Conservation (phyloP, 148 eudicot species). For the Rhododendron simsii region DNA sequence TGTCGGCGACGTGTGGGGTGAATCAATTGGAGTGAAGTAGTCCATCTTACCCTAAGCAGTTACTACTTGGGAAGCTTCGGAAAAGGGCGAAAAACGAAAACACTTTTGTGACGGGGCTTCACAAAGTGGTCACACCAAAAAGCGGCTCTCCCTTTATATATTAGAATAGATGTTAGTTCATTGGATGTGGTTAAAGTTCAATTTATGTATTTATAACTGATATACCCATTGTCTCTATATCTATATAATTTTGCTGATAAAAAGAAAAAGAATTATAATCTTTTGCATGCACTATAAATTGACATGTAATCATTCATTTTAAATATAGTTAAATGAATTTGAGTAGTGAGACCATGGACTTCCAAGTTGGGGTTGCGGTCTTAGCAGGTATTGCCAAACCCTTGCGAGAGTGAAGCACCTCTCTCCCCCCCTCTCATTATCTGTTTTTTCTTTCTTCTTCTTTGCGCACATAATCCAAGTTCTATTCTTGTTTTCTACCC, state of each 20-base stretch:
- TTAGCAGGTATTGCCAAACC: background rate
- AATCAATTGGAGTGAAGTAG: too few species aligned
- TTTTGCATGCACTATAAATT: background rate
- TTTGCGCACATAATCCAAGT: background rate
- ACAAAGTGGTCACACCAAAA: too few species aligned
- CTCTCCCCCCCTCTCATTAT: background rate
- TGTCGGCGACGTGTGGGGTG: too few species aligned
- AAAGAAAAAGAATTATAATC: too few species aligned
- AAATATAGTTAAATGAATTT: background rate
- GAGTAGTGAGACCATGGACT: background rate
- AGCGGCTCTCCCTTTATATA: too few species aligned
- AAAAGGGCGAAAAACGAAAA: too few species aligned
- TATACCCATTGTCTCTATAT: too few species aligned
- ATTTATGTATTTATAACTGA: background rate
- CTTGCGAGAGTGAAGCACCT: background rate
- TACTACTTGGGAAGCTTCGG: too few species aligned
- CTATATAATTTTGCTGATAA: too few species aligned
- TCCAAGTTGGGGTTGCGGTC: background rate
- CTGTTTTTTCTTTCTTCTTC: background rate
- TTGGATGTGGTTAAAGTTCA: background rate
- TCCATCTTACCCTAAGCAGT: too few species aligned
- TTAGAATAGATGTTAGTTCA: background rate
- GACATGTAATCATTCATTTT: background rate
- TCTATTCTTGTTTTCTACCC: background rate
- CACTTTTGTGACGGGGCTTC: too few species aligned